These are phyloP conservation scores for Aspergillus bombycis DNA, from an alignment of 2,329 filamentous ascomycete genomes.

Conservation along the genomic window DNA sequence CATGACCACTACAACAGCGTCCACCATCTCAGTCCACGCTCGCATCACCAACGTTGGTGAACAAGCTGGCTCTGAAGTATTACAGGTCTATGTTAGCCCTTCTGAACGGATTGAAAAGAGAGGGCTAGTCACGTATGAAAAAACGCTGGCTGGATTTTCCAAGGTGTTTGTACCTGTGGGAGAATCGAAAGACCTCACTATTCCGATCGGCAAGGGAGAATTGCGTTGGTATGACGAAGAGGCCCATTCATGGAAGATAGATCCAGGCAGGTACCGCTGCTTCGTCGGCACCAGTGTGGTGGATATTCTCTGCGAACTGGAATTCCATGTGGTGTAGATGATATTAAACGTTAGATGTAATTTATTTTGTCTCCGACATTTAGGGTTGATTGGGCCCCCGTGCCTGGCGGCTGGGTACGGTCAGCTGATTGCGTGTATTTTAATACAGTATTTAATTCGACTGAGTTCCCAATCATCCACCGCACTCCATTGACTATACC, in stretches of 20 bases:
- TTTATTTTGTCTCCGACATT: too few species aligned
- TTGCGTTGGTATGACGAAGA: conserved; percentile 3
- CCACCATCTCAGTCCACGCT: not conserved
- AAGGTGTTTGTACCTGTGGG: not conserved
- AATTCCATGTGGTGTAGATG: not conserved
- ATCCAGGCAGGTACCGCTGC: not conserved
- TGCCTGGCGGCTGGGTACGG: not conserved
- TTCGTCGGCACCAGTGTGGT: not conserved
- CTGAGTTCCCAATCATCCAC: not conserved
- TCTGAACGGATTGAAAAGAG: not conserved
- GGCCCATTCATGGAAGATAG: not conserved
- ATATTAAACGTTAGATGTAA: too few species aligned
- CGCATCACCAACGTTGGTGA: not conserved
- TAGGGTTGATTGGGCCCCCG: too few species aligned
- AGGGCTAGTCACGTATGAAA: not conserved
- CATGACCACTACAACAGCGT: not conserved
- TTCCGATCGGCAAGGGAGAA: not conserved
- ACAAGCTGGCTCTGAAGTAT: not conserved
- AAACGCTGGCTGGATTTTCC: not conserved
- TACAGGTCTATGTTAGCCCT: not conserved
- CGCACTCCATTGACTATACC: not conserved
- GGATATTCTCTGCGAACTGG: not conserved
- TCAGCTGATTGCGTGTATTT: not conserved
- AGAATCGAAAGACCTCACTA: not conserved
- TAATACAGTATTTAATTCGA: not conserved